phyloP scores from a whole-genome alignment of 148 eudicot genomes.

The Amaranthus palmeri region DNA sequence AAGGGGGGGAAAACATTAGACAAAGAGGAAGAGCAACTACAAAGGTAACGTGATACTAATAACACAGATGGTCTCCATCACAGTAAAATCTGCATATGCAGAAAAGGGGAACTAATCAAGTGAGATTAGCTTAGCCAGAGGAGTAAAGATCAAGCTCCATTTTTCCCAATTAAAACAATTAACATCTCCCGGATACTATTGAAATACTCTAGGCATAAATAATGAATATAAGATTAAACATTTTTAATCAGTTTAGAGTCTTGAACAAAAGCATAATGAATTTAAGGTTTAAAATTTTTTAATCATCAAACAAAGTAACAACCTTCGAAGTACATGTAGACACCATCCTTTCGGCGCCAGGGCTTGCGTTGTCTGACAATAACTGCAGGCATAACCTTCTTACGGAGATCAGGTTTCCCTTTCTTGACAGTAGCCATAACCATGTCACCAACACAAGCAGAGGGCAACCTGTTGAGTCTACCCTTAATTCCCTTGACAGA shows the following conservation, averaged over 20 bases:
- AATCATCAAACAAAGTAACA: neutral
- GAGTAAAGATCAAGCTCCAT: neutral
- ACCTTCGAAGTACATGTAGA: conserved; percentile 83
- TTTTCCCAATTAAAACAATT: neutral
- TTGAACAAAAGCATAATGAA: neutral
- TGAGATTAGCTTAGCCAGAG: no score
- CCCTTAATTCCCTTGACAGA: conserved; percentile 85
- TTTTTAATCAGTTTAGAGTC: neutral
- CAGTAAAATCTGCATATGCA: neutral
- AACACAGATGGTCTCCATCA: neutral
- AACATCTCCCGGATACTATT: neutral
- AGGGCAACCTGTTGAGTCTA: conserved; percentile 67
- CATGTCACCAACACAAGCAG: conserved; percentile 83
- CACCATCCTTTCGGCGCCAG: conserved; percentile 89
- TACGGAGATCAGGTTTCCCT: conserved; percentile 72
- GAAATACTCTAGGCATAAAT: neutral
- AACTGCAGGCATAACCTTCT: conserved; percentile 84
- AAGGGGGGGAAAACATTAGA: neutral
- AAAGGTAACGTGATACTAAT: neutral
- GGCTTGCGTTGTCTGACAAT: conserved; percentile 81
- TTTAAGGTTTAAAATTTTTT: no score
- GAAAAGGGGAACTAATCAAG: neutral
- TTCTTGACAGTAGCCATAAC: conserved; percentile 72
- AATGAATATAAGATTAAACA: neutral
- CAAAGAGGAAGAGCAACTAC: neutral